These are phyloP conservation scores for Asterophora parasitica DNA, from an alignment of 768 basidiomycete species.

Conservation along the genomic window DNA sequence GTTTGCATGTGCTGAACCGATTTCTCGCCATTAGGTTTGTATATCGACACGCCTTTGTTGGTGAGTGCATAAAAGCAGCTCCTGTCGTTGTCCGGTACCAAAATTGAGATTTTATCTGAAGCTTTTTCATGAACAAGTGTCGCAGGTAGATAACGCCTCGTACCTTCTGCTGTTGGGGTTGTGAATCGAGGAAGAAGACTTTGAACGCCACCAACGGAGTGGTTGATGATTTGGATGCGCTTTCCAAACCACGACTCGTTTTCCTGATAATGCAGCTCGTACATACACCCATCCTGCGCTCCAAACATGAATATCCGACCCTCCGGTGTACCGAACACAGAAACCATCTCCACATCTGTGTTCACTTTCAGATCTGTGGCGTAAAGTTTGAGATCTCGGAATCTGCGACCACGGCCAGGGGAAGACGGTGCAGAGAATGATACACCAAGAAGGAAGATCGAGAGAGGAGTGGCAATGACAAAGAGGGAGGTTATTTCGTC, in stretches of 20 bases:
- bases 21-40: constrained; percentile 59
- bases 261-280: constrained; percentile 89
- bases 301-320: constrained; percentile 93
- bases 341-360: constrained; percentile 82
- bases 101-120: constrained; percentile 64
- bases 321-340: constrained; percentile 70
- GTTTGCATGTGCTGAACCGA: constrained; percentile 69
- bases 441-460: constrained; percentile 81
- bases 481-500: constrained; percentile 88
- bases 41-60: constrained; percentile 63
- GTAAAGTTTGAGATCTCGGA: constrained; percentile 82
- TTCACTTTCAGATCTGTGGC: constrained; percentile 80
- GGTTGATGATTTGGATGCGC: constrained; percentile 79
- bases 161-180: constrained; percentile 61
- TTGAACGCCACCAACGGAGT: constrained; percentile 73
- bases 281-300: constrained; percentile 79
- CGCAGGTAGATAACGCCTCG: constrained; percentile 17
- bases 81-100: constrained; percentile 64
- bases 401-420: constrained; percentile 35
- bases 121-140: constrained; percentile 7
- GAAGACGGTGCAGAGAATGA: constrained; percentile 40
- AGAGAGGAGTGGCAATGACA: constrained; percentile 84
- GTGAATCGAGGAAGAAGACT: constrained; percentile 78
- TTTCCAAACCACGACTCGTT: constrained; percentile 92
- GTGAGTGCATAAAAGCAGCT: constrained; percentile 79